A percentile compares a stretch with the other conserved stretches of the same genome.
These are phyloP conservation scores for Starmerella apicola DNA, from an alignment of 805 yeast species.

Conservation along the genomic window DNA sequence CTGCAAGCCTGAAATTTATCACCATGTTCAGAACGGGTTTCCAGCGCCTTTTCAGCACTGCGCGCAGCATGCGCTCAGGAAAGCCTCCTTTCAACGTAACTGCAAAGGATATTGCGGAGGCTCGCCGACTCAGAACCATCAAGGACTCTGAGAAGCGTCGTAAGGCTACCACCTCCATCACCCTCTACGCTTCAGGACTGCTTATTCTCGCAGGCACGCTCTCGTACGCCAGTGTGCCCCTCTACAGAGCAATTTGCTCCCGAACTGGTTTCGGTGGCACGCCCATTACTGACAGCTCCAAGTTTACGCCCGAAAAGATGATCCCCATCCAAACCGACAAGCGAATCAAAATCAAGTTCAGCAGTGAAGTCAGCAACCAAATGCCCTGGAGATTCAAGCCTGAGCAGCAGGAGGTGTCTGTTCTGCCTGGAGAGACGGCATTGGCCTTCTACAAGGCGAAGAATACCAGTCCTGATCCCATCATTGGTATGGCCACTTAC, in stretches of 20 bases:
- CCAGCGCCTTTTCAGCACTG: background rate
- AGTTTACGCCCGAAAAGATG: constrained; percentile 76
- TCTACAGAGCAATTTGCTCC: constrained; percentile 82
- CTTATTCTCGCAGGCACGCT: constrained; percentile 34
- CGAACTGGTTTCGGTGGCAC: constrained; percentile 94
- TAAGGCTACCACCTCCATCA: constrained; percentile 15
- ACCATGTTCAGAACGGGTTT: background rate
- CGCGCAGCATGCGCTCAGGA: background rate
- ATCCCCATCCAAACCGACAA: constrained; percentile 77
- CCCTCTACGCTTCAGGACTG: constrained; percentile 19
- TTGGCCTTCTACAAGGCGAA: constrained; percentile 89
- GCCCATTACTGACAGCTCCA: constrained; percentile 73
- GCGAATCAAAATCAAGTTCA: constrained; percentile 71
- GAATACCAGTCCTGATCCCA: constrained; percentile 72
- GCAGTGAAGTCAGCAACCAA: constrained; percentile 80
- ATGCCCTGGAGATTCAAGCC: constrained; percentile 94
- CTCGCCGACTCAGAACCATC: constrained; percentile 9
- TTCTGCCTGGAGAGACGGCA: constrained; percentile 96
- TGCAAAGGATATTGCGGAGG: constrained; percentile 11
- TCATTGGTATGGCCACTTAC: constrained; percentile 97
- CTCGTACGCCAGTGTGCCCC: constrained; percentile 83
- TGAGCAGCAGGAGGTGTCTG: constrained; percentile 82
- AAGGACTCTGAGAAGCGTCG: constrained; percentile 10
- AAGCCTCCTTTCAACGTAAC: too few relatives aligned
- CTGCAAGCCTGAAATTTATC: background rate